A percentile compares a stretch with the other conserved stretches of the same genome.
These are phyloP conservation scores for Penicillium sp. DNA, from an alignment of 2,329 filamentous ascomycete species.

Conservation along the genomic window DNA sequence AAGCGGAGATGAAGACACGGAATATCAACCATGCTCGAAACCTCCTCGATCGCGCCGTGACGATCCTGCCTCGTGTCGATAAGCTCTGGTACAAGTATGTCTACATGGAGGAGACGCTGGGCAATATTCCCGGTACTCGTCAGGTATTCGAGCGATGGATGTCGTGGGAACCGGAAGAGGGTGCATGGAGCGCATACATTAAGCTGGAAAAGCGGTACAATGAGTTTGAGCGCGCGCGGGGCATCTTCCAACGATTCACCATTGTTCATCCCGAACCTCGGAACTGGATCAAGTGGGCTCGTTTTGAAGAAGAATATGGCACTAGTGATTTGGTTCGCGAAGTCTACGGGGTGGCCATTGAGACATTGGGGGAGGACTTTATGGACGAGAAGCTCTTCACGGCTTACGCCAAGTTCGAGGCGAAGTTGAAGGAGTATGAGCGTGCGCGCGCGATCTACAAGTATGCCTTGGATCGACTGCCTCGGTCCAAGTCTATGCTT, in stretches of 20 bases:
- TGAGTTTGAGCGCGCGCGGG: conserved; percentile 82
- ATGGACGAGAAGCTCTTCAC: conserved; percentile 96
- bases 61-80: conserved; percentile 81
- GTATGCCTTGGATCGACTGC: conserved; percentile 85
- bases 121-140: conserved; percentile 83
- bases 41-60: conserved; percentile 87
- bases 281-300: conserved; percentile 99
- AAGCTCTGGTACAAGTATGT: conserved; percentile 99
- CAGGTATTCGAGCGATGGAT: conserved; percentile 98
- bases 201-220: conserved; percentile 94
- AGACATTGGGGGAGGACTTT: conserved; percentile 86
- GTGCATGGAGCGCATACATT: conserved; percentile 92
- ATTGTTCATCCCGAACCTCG: conserved; percentile 87
- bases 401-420: conserved; percentile 89
- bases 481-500: conserved; percentile 73
- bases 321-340: conserved; percentile 87
- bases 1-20: conserved; percentile 89
- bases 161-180: conserved; percentile 95
- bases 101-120: conserved; percentile 96
- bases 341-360: conserved; percentile 81
- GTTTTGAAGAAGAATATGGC: conserved; percentile 92
- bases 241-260: conserved; percentile 85
- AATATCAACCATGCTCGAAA: conserved; percentile 98
- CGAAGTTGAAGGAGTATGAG: conserved; percentile 91
- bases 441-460: conserved; percentile 93